A percentile compares a stretch with the other conserved stretches of the same genome.
Conservation (phyloP, 2,329 filamentous ascomycete genomes). For the Emergomyces pasteurianus region DNA sequence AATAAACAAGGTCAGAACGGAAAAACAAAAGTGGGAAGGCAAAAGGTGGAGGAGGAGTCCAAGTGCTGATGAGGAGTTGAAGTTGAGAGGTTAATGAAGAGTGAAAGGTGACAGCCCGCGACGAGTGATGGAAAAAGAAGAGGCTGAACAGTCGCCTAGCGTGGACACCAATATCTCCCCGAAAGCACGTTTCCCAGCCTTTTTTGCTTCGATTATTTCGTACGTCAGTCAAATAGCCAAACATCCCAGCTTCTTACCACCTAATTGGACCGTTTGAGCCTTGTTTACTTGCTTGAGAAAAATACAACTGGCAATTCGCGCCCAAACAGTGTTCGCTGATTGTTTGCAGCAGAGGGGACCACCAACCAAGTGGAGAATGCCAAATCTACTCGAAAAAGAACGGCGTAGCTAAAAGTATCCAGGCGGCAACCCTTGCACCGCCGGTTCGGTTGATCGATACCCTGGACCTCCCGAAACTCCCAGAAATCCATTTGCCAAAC, state of each 20-base stretch:
- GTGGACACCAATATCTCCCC: not conserved
- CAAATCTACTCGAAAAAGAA: not conserved
- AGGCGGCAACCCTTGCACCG: not conserved
- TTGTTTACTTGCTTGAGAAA: not conserved
- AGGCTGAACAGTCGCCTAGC: slow-evolving; percentile 1
- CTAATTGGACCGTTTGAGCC: not conserved
- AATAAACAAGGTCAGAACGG: not conserved
- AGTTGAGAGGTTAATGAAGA: not conserved
- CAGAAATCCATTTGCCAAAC: not conserved
- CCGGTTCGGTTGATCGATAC: not conserved
- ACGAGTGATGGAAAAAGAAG: not conserved
- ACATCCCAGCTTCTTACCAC: not conserved
- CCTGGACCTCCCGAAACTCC: not conserved
- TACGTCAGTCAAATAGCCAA: not conserved
- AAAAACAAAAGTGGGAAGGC: not conserved
- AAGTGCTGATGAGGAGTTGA: not conserved
- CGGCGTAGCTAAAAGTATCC: not conserved
- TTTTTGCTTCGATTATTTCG: too few relatives aligned
- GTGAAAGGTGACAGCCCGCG: not conserved
- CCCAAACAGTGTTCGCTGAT: not conserved
- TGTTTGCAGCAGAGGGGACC: not conserved
- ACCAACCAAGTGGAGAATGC: not conserved
- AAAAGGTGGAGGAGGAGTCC: too few relatives aligned
- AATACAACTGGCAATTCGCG: not conserved
- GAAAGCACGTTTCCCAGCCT: not conserved